Base-by-base conservation (phyloP, 768 basidiomycete genomes). In the Lactifluus echinatus region DNA sequence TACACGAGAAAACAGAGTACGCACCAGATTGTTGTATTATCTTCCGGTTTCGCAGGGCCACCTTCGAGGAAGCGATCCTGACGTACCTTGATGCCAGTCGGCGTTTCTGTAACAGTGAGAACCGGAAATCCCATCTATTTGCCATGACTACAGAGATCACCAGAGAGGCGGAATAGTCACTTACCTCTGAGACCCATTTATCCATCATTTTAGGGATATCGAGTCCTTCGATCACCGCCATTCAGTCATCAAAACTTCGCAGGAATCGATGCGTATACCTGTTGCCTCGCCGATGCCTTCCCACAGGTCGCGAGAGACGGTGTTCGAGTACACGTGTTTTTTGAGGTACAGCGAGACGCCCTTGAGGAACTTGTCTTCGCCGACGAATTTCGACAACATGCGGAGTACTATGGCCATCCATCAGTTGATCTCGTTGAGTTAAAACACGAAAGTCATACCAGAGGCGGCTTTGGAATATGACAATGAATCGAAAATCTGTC, bases 1-100 rank as follows among this genome's bases (percentile, higher is more conserved):
- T 31, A 10, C 49, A 15, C 19, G n/a, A 44, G 53, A 44, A 23
- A 24, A n/a, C 19, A 53, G 15, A 26, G 4, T 15, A n/a, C 33
- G 42, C 26, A 87, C 94, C 94, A 97, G 57, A 90, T 76, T 2
- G 89, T 94, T 69, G 91, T 75, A 64, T 96, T 92, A 57, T 96
- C 89, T 67, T 89, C 81, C 10, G 81, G 80, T 65, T 84, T 81
- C 8, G 82, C 83, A 59, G 78, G 79, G 0, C 93, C 94, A 0
- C 85, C 88, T 67, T 90, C 87, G 46, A 98, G 74, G 79, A 96
- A 98, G 19, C 96, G 79, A 68, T 96, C 89, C 72, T 98, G 96
- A 33, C 84, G 82, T 53, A 98, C 77, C 55, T 75, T 78, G 64
- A 99, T 83, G 10, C 85, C 85, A 43, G 77, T 79, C 0, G 75